These are phyloP conservation scores for Apiospora saccharicola DNA, from an alignment of 2,329 filamentous ascomycete species.

Conservation along the genomic window DNA sequence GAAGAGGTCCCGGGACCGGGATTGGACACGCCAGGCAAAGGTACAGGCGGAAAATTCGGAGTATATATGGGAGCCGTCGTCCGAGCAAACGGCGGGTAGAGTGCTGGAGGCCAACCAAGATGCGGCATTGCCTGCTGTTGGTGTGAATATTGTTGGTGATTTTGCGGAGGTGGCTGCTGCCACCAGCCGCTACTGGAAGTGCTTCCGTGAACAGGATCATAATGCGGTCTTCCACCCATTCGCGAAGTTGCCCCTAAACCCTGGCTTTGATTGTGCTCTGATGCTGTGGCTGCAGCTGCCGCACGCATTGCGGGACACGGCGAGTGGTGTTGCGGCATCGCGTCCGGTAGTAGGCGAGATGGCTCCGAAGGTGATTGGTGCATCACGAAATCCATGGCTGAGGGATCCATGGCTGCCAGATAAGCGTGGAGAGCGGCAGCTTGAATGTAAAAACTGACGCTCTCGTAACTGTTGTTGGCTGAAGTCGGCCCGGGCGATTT, in stretches of 20 bases:
- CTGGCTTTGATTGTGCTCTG: constrained; percentile 36
- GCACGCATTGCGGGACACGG: constrained; percentile 41
- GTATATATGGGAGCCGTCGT: not conserved
- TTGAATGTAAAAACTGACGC: constrained; percentile 28
- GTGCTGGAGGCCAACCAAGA: constrained; percentile 20
- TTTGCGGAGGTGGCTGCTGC: not conserved
- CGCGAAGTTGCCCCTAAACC: constrained; percentile 30
- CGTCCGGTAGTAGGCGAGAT: constrained; percentile 27
- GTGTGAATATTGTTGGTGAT: constrained; percentile 25
- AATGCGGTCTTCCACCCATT: constrained; percentile 32
- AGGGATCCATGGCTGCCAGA: constrained; percentile 33
- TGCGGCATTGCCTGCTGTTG: constrained; percentile 16
- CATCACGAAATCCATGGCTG: constrained; percentile 41
- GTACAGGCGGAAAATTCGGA: not conserved
- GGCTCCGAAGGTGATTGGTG: constrained; percentile 33
- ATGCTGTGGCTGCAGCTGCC: constrained; percentile 34
- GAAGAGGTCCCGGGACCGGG: not conserved
- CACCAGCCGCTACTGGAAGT: constrained; percentile 23
- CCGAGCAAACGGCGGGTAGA: constrained; percentile 4
- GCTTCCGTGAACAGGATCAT: constrained; percentile 36
- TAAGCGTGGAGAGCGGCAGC: constrained; percentile 29
- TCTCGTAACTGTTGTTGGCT: constrained; percentile 24
- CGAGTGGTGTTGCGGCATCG: constrained; percentile 32
- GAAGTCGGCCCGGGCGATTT: not conserved
- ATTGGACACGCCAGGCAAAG: not conserved